Percentiles rank a stretch among this genome's conserved stretches.
Evolutionary conservation across 441 rosid genomes (phyloP).

Genomic region (Gossypium davidsonii): DNA sequence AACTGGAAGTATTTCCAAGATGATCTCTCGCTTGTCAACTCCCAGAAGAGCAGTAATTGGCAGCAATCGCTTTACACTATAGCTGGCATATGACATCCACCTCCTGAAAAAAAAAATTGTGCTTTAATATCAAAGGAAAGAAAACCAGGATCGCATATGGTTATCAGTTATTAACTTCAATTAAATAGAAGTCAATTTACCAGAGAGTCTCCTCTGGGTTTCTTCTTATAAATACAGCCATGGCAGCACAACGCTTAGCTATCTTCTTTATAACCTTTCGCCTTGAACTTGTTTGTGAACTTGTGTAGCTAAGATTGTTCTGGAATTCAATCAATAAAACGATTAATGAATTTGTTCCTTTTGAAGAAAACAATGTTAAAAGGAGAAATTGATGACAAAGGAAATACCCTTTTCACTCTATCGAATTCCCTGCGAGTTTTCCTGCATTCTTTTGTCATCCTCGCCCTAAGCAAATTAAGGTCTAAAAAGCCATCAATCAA

Average conservation of each 20-base stretch:
- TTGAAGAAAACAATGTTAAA: not conserved
- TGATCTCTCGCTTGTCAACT: conserved; percentile 9
- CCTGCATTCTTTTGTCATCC: not conserved
- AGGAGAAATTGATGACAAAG: not conserved
- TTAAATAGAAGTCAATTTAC: conserved; percentile 11
- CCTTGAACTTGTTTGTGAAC: conserved; percentile 6
- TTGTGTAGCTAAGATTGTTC: not conserved
- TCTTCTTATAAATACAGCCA: conserved; percentile 10
- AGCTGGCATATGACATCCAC: conserved; percentile 10
- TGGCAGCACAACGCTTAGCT: conserved; percentile 7
- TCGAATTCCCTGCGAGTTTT: conserved; percentile 8
- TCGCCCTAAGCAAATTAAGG: not conserved
- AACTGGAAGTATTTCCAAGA: conserved; percentile 13
- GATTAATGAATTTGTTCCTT: not conserved
- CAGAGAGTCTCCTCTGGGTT: conserved; percentile 12
- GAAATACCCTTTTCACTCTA: not conserved
- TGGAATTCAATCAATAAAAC: conserved; percentile 10
- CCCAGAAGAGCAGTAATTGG: conserved; percentile 8
- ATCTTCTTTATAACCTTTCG: conserved; percentile 10
- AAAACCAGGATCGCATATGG: not conserved
- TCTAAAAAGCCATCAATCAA: not conserved
- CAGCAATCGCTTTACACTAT: conserved; percentile 1
- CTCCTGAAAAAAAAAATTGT: conserved; percentile 16
- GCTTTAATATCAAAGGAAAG: conserved; percentile 8
- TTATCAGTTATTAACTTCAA: not conserved